Percentiles rank a stretch among this genome's conserved stretches.
Conservation (phyloP, 352 stramenopile genomes). For the Bremia lactucae region DNA sequence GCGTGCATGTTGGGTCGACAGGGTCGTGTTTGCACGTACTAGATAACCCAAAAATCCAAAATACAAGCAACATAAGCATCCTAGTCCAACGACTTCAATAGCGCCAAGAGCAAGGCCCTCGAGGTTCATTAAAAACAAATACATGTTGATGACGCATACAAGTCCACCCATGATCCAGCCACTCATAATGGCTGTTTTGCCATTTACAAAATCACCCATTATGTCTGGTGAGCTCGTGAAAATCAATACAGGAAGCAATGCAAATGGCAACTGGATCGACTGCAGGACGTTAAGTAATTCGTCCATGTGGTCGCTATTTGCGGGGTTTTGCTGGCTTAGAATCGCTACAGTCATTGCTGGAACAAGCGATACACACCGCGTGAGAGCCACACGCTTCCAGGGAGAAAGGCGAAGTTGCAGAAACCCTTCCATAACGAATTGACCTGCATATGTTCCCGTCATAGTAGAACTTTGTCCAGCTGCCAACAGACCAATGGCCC, state of each 20-base stretch:
- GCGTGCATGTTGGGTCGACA: slow-evolving; percentile 8
- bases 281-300: slow-evolving; percentile 89
- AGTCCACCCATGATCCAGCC: slow-evolving; percentile 50
- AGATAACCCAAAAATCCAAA: slow-evolving; percentile 71
- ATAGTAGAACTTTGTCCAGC: slow-evolving; percentile 93
- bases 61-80: slow-evolving; percentile 34
- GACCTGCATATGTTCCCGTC: slow-evolving; percentile 93
- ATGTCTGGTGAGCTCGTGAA: slow-evolving; percentile 70
- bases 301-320: slow-evolving; percentile 80
- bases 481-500: slow-evolving; percentile 90
- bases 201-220: slow-evolving; percentile 79
- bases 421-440: slow-evolving; percentile 97
- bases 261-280: slow-evolving; percentile 88
- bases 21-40: slow-evolving; percentile 31
- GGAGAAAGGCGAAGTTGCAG: slow-evolving; percentile 85
- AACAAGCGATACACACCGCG: slow-evolving; percentile 86
- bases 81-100: slow-evolving; percentile 22
- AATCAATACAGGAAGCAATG: slow-evolving; percentile 80
- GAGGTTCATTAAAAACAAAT: slow-evolving; percentile 62
- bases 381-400: slow-evolving; percentile 74
- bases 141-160: slow-evolving; percentile 72
- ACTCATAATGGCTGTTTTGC: slow-evolving; percentile 23
- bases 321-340: slow-evolving; percentile 67
- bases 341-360: slow-evolving; percentile 83
- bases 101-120: slow-evolving; percentile 32